phyloP scores from a whole-genome alignment of 441 rosid species.

The Arabidopsis hybrid region DNA sequence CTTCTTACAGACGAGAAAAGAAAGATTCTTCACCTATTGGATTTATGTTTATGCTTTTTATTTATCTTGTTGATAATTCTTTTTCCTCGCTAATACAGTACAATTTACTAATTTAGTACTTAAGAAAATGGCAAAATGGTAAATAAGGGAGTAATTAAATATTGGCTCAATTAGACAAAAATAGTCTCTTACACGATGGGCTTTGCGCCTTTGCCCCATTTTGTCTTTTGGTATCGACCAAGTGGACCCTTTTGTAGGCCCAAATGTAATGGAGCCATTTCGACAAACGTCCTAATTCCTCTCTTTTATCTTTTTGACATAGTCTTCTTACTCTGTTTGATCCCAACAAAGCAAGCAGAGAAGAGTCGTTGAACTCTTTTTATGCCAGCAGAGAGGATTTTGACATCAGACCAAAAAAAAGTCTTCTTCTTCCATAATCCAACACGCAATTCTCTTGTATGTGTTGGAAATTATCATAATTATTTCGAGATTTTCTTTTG shows the following conservation, averaged over 20 bases:
- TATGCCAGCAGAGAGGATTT: not conserved
- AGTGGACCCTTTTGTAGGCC: not conserved
- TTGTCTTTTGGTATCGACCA: not conserved
- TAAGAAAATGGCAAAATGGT: not conserved
- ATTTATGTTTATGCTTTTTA: not conserved
- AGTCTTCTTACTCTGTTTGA: not conserved
- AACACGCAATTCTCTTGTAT: not conserved
- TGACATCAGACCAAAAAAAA: not conserved
- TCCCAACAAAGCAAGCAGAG: not conserved
- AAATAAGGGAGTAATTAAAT: not conserved
- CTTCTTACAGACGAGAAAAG: constrained; percentile 30
- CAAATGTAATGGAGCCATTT: not conserved
- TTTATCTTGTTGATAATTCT: not conserved
- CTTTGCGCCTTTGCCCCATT: not conserved
- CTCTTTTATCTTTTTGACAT: not conserved
- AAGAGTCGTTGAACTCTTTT: not conserved
- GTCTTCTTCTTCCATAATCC: not conserved
- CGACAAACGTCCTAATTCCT: not conserved
- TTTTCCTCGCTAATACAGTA: not conserved
- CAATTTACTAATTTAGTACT: no score
- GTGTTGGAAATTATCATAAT: no score
- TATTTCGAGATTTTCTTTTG: no score
- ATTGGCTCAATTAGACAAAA: not conserved
- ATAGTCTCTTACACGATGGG: not conserved
- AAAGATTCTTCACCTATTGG: constrained; percentile 26